Evolutionary conservation across 2,329 filamentous ascomycete species (phyloP), one percentile per base, ranked within the genome.

Genomic region (Monosporascus sp.): DNA sequence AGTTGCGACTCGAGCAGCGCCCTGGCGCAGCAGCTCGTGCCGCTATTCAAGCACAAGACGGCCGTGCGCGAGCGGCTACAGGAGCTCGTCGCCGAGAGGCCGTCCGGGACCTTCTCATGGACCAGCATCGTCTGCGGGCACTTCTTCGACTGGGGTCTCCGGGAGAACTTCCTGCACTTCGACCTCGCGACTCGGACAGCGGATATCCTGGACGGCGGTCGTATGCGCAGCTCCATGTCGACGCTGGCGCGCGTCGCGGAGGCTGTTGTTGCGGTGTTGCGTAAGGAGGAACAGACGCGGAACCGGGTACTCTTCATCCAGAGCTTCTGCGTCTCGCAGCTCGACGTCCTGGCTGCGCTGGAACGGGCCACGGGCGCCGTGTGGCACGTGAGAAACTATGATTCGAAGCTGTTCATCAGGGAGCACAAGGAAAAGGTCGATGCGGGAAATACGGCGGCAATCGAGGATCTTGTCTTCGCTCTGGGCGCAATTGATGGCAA

Each of bases 381-480:
- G 54, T 73, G 69, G 69, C 54, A 60, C 17, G 60, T 65, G 17
- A 63, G 61, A 14, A 56, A 66, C 24, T 51, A 70, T 1, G 69
- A 76, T 44, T 72, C 72, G 0, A 69, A 73, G 9, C 60, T 62
- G 0, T 78, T 72, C 44, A 67, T 80, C 11, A 59, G 63, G 25
- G 62, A 69, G 43, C 62, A 73, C 48, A 73, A 72, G 61, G 57
- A 55, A 7, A 65, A 65, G 52, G 70, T 69, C n/a, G 68, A 75
- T 15, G 64, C 60, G 0, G 76, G 70, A 0, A 66, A 76, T 35
- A 57, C 54, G 17, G 64, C 64, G 1, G 72, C 74, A 0, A 62
- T 75, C 35, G 74, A 78, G 61, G 72, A 78, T 45, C 67, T 79
- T 55, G 77, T 79, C 2, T 80, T 77, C 56, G 77, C 75, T 36